phyloP scores from a whole-genome alignment of 2,329 filamentous ascomycete species.

The Tolypocladium nubicola region DNA sequence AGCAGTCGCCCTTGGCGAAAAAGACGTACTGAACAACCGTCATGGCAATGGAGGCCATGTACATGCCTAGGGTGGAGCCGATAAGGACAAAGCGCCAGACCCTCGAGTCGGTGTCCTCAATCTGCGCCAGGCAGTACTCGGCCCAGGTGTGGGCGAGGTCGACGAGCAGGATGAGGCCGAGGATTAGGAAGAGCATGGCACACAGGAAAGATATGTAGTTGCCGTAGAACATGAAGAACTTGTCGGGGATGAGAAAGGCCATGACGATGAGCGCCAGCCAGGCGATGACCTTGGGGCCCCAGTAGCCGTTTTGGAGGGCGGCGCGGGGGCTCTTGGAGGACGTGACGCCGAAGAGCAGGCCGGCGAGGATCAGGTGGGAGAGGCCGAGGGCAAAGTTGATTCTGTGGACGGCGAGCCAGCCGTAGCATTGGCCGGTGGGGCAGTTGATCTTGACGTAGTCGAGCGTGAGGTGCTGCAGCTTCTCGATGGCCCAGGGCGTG shows the following conservation, averaged over 20 bases:
- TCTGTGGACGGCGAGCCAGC: conserved; percentile 91
- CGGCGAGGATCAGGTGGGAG: conserved; percentile 80
- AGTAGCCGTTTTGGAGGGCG: conserved; percentile 92
- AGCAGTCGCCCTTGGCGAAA: conserved; percentile 71
- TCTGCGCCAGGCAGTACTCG: conserved; percentile 88
- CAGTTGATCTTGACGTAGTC: conserved; percentile 96
- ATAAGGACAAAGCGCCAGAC: conserved; percentile 82
- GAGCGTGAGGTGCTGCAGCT: conserved; percentile 80
- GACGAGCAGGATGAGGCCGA: conserved; percentile 85
- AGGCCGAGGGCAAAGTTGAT: conserved; percentile 96
- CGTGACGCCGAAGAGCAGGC: conserved; percentile 76
- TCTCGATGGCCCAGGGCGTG: conserved; percentile 95
- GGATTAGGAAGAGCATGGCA: conserved; percentile 85
- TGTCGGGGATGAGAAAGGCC: conserved; percentile 91
- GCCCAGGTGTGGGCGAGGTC: conserved; percentile 96
- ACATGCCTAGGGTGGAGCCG: conserved; percentile 90
- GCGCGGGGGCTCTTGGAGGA: conserved; percentile 83
- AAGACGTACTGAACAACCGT: conserved; percentile 96
- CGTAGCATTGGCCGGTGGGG: conserved; percentile 81
- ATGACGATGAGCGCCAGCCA: conserved; percentile 83
- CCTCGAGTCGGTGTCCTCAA: conserved; percentile 77
- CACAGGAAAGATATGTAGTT: conserved; percentile 84
- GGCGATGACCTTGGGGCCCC: conserved; percentile 88
- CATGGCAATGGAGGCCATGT: conserved; percentile 81
- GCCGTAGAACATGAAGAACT: conserved; percentile 91